These are phyloP conservation scores for Pleurotus cornucopiae DNA, from an alignment of 768 basidiomycete species.

Conservation along the genomic window DNA sequence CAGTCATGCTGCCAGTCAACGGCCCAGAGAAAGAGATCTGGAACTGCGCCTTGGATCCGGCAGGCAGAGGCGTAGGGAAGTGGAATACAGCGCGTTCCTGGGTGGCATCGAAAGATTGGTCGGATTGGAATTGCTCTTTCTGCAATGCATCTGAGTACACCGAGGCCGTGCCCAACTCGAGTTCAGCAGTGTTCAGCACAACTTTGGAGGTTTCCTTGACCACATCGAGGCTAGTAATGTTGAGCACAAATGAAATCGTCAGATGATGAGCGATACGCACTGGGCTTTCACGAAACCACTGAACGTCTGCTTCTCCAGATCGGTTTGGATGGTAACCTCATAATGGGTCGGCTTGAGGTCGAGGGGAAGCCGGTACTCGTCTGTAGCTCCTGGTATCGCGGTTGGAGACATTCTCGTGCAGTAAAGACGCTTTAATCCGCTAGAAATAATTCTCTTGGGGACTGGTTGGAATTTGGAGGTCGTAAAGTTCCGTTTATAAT, in stretches of 20 bases:
- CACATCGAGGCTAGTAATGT: slow-evolving; percentile 55
- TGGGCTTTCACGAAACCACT: slow-evolving; percentile 71
- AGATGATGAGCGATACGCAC: slow-evolving; percentile 30
- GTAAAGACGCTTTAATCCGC: slow-evolving; percentile 3
- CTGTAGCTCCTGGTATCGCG: slow-evolving; percentile 16
- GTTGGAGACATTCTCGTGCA: slow-evolving; percentile 22
- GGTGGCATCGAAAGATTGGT: slow-evolving; percentile 51
- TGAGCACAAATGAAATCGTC: background rate
- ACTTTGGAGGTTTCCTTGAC: slow-evolving; percentile 54
- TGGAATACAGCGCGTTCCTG: slow-evolving; percentile 63
- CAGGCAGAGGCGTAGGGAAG: slow-evolving; percentile 56
- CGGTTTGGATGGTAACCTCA: slow-evolving; percentile 74
- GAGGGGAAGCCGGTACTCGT: slow-evolving; percentile 60
- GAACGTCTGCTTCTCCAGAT: slow-evolving; percentile 74
- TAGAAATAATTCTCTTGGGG: background rate
- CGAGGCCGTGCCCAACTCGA: slow-evolving; percentile 54
- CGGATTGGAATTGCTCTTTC: slow-evolving; percentile 38
- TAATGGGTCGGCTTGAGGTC: slow-evolving; percentile 73
- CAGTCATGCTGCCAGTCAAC: slow-evolving; percentile 71
- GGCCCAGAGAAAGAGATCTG: slow-evolving; percentile 65
- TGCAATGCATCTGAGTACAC: slow-evolving; percentile 54
- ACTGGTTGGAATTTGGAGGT: background rate
- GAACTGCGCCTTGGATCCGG: slow-evolving; percentile 67
- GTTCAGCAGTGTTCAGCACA: slow-evolving; percentile 60
- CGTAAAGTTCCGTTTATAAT: slow-evolving; percentile 1